Percentiles rank a stretch among this genome's conserved stretches.
Evolutionary conservation across 2,329 filamentous ascomycete species (phyloP).

Genomic region (Microdochium nivale): DNA sequence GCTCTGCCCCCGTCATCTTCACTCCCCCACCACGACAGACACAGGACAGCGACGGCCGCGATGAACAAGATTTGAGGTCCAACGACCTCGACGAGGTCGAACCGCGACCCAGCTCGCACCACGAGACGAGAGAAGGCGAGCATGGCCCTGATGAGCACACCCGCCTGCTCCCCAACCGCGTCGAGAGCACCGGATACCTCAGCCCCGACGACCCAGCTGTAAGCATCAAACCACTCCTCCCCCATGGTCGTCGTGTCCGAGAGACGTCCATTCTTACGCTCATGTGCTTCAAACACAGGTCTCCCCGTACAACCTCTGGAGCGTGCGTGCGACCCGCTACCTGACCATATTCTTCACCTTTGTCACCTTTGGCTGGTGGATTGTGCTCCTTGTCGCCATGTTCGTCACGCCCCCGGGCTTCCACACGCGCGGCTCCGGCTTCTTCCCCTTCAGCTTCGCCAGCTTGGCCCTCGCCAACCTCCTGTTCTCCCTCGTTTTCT

Average conservation of each 20-base stretch:
- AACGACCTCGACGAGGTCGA: conserved; percentile 10
- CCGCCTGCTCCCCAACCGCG: conserved; percentile 60
- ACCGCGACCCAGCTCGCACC: conserved; percentile 6
- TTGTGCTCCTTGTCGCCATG: conserved; percentile 74
- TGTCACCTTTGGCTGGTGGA: conserved; percentile 86
- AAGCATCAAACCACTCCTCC: conserved; percentile 24
- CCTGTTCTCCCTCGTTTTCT: conserved; percentile 74
- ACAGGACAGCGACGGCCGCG: conserved; percentile 2
- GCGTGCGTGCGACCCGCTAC: conserved; percentile 70
- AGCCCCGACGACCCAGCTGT: conserved; percentile 78
- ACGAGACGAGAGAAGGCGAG: conserved; percentile 13
- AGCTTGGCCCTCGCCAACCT: conserved; percentile 71
- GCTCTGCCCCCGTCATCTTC: no score
- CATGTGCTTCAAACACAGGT: conserved; percentile 31
- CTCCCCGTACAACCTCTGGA: conserved; percentile 92
- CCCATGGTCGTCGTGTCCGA: no score
- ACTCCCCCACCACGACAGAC: not conserved
- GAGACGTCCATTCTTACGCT: no score
- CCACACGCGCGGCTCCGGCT: conserved; percentile 81
- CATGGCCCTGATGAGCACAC: conserved; percentile 41
- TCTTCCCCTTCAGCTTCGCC: conserved; percentile 80
- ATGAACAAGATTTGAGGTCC: conserved; percentile 21
- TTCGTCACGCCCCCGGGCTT: conserved; percentile 88
- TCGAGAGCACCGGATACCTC: conserved; percentile 50
- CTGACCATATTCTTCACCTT: conserved; percentile 68